phyloP scores from a whole-genome alignment of 805 yeast species.

The Pichia scutulata region DNA sequence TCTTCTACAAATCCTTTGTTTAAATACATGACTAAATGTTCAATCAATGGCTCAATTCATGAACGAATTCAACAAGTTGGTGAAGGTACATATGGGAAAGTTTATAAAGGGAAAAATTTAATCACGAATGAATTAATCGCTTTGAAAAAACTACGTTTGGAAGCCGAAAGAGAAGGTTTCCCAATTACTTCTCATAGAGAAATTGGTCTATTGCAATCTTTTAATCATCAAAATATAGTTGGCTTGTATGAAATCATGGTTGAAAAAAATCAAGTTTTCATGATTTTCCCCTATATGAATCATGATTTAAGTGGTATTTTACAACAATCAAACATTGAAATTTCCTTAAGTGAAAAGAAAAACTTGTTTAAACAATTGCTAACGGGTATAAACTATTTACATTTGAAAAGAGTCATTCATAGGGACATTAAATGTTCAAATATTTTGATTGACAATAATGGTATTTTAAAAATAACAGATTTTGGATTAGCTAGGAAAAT shows the following conservation, averaged over 20 bases:
- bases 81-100: slow-evolving; percentile 98
- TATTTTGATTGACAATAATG: slow-evolving; percentile 54
- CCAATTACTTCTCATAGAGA: slow-evolving; percentile 95
- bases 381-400: slow-evolving; percentile 64
- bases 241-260: slow-evolving; percentile 86
- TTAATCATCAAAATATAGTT: slow-evolving; percentile 76
- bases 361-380: slow-evolving; percentile 57
- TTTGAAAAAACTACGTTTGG: slow-evolving; percentile 74
- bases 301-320: slow-evolving; percentile 88
- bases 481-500: slow-evolving; percentile 76
- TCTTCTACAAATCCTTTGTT: not conserved
- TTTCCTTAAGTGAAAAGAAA: slow-evolving; percentile 60
- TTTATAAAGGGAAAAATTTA: slow-evolving; percentile 74
- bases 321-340: slow-evolving; percentile 59
- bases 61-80: slow-evolving; percentile 84
- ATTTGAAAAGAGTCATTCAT: slow-evolving; percentile 61
- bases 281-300: slow-evolving; percentile 91
- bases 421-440: slow-evolving; percentile 81
- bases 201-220: slow-evolving; percentile 73
- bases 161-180: slow-evolving; percentile 86
- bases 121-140: slow-evolving; percentile 74
- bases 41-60: slow-evolving; percentile 36
- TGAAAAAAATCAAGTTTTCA: slow-evolving; percentile 62
- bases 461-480: slow-evolving; percentile 66
- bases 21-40: slow-evolving; percentile 7